These are phyloP conservation scores for Escovopsis weberi DNA, from an alignment of 2,329 filamentous ascomycete genomes.

Conservation along the genomic window DNA sequence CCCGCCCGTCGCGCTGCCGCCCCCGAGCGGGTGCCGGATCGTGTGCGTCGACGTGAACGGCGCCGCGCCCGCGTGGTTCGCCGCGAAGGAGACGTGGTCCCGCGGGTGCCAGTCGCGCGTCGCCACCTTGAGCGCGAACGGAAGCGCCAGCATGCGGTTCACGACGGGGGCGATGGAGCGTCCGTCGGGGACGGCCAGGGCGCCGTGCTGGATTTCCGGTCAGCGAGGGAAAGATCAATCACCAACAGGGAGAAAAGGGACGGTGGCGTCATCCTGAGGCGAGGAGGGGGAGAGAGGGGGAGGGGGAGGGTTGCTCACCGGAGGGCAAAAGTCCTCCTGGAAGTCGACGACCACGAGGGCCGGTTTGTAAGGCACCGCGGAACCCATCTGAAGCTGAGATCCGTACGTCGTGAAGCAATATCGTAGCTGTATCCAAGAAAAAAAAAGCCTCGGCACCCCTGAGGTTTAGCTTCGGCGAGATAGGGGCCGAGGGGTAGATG, in stretches of 20 bases:
- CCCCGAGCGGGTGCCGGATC: slow-evolving; percentile 46
- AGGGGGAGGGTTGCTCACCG: slow-evolving; percentile 38
- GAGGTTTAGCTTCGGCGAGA: no score
- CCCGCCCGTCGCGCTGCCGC: no score
- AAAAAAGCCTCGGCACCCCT: no score
- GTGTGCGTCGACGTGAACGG: slow-evolving; percentile 52
- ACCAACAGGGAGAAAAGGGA: background rate
- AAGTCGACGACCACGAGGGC: slow-evolving; percentile 66
- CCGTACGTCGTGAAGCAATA: background rate
- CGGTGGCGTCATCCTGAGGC: background rate
- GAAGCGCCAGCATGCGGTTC: slow-evolving; percentile 58
- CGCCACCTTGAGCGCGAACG: slow-evolving; percentile 62
- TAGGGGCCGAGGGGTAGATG: no score
- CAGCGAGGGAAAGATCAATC: background rate
- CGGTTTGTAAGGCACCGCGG: slow-evolving; percentile 24
- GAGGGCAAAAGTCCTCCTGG: slow-evolving; percentile 90
- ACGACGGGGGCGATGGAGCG: slow-evolving; percentile 55
- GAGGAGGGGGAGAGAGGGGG: background rate
- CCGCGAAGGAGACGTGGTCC: slow-evolving; percentile 77
- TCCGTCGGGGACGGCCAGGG: slow-evolving; percentile 67
- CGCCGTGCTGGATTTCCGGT: slow-evolving; percentile 46
- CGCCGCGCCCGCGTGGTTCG: slow-evolving; percentile 53
- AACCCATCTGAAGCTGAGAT: slow-evolving; percentile 1
- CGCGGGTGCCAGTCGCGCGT: slow-evolving; percentile 87
- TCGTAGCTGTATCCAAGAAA: no score